Evolutionary conservation across 306 rosid genomes (phyloP), one percentile per base, ranked within the genome.

Genomic region (Rubus idaeus): DNA sequence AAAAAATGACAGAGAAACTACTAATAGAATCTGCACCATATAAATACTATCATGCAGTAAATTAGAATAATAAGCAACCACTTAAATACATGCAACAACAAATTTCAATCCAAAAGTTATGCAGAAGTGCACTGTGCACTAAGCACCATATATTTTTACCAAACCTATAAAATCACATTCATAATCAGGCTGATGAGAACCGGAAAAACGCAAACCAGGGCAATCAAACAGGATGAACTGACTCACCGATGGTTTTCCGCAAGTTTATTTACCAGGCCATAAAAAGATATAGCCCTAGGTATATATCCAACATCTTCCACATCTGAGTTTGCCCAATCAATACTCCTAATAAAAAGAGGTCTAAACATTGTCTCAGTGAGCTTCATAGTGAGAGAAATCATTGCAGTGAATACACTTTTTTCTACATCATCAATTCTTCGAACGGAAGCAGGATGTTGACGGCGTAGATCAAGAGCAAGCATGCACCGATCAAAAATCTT

Each of bases 341-440:
- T 87, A 84, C 95, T 88, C 86, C 88, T 87, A 74, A 94, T 75
- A 66, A 90, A 91, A 78, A 92, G 93, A 55, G 97, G 97, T 81
- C 77, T 91, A 87, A 94, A 94, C 97, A 89, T 83, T 77, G 87
- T 90, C 88, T 94, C 98, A 0, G 96, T 94, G 49, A 94, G 97
- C 84, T 92, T 92, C 91, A 89, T 81, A 18, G 97, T 88, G 62
- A 94, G 88, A 73, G 86, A 45, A 80, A 84, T 72, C 74, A 90
- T 50, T 72, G 98, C 85, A 80, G 77, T 79, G 72, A 80, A 73
- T 76, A 92, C 93, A 82, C 76, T 82, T 47, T 81, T 83, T 81
- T 92, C 98, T 5, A 88, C 95, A 80, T 78, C 78, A 83, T 87
- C 89, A 78, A 94, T 81, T 64, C 84, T 82, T 58, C 78, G 81